phyloP scores from a whole-genome alignment of 108 stramenopile genomes.

The Cyclostephanos tholiformis region DNA sequence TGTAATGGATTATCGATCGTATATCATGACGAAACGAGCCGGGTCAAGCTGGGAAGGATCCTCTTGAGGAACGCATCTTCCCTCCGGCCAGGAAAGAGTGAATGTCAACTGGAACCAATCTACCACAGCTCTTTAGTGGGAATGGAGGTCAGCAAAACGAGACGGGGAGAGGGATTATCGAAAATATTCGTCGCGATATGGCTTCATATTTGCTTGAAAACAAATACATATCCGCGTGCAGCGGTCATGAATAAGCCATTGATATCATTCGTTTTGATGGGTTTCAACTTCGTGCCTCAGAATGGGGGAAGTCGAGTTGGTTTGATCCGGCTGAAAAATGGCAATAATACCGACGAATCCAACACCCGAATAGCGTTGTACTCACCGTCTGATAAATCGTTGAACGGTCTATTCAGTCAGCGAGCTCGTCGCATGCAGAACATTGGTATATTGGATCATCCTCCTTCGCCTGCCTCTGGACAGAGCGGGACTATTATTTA shows the following conservation, averaged over 20 bases:
- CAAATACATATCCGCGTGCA: conserved; percentile 44
- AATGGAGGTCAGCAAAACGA: conserved; percentile 39
- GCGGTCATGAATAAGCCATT: conserved; percentile 54
- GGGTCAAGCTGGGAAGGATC: conserved; percentile 43
- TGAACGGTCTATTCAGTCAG: conserved; percentile 38
- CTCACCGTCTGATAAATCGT: conserved; percentile 32
- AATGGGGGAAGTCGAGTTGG: conserved; percentile 34
- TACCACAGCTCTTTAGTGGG: conserved; percentile 47
- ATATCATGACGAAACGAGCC: conserved; percentile 26
- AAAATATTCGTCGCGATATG: conserved; percentile 48
- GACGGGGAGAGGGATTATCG: conserved; percentile 48
- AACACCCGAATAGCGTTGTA: conserved; percentile 32
- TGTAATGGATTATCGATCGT: conserved; percentile 50
- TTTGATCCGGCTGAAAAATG: conserved; percentile 38
- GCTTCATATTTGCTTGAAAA: conserved; percentile 41
- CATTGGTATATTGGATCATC: conserved; percentile 32
- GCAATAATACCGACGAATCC: conserved; percentile 2
- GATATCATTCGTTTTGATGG: conserved; percentile 36
- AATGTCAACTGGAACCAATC: background rate
- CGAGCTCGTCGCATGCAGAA: conserved; percentile 39
- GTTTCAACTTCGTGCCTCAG: conserved; percentile 47
- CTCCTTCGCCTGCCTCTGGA: background rate
- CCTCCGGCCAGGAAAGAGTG: background rate
- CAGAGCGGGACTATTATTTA: conserved; percentile 17
- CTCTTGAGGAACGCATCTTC: conserved; percentile 41